Evolutionary conservation across 78 protist genomes (phyloP), one percentile per base, ranked within the genome.

Genomic region (Diacronema lutheri): DNA sequence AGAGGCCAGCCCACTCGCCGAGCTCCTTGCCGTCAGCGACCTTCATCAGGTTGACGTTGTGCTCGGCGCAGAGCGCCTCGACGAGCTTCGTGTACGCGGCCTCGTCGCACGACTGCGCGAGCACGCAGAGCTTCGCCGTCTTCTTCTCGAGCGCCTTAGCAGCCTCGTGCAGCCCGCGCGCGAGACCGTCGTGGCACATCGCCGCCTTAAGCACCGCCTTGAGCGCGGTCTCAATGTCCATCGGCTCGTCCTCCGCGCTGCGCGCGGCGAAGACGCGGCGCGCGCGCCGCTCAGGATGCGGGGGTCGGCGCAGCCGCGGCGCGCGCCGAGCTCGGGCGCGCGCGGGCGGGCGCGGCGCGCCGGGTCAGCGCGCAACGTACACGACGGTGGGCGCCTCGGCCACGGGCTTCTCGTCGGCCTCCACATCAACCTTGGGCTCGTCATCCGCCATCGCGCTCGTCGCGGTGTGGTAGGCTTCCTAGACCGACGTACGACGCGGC

Each of bases 1-100:
- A 93, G 44, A 97, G 94, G 83, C 99, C 99, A 31, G 80, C 91
- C 99, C 99, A 96, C 92, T 96, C 96, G 50, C 99, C 99, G 73
- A 97, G 92, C 89, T 89, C 56, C 93, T 94, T 94, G 85, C 62
- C 37, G 64, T 93, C 95, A 7, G 93, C 86, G 23, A 95, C 89
- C 90, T 90, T 87, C 93, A 97, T 73, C 80, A 97, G 78, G 74
- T 76, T 84, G 92, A 95, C 92, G 41, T 33, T 33, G 91, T 89
- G 94, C 90, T 94, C 97, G 9, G 68, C 83, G 98, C 96, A 93
- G 41, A 97, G 92, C 11, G 98, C 98, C 89, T 90, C 94, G 60
- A 97, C 90, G 55, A 97, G 92, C 85, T 90, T 86, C 44, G 81
- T 87, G 94, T 95, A 96, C 85, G 86, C 90, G 41, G 87, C 89